These are phyloP conservation scores for Sarocladiaceae sp. DNA, from an alignment of 2,329 filamentous ascomycete species.

Conservation along the genomic window DNA sequence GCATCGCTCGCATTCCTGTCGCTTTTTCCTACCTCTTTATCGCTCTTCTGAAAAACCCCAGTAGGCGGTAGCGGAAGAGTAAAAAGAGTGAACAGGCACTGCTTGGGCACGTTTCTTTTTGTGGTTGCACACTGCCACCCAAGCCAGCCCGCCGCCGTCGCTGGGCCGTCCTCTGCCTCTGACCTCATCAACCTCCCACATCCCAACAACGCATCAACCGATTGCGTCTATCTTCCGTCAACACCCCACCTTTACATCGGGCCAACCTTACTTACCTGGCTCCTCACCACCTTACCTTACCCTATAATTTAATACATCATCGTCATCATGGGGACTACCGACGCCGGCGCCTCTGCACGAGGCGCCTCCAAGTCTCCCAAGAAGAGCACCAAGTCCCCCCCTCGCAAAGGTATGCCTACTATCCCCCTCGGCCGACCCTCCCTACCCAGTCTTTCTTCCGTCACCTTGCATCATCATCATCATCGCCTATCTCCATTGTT, in stretches of 20 bases:
- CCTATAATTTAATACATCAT: slow-evolving; percentile 39
- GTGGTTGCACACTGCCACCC: slow-evolving; percentile 7
- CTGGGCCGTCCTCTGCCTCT: slow-evolving; percentile 10
- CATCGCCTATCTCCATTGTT: slow-evolving; percentile 16
- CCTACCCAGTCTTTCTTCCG: slow-evolving; percentile 12
- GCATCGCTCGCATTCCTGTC: slow-evolving; percentile 6
- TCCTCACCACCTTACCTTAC: slow-evolving; percentile 18
- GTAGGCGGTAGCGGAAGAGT: not conserved
- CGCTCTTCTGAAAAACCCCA: not conserved
- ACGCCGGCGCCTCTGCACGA: slow-evolving; percentile 32
- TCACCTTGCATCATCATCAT: slow-evolving; percentile 20
- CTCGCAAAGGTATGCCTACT: slow-evolving; percentile 37
- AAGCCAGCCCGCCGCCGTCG: not conserved
- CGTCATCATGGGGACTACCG: slow-evolving; percentile 46
- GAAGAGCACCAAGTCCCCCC: slow-evolving; percentile 37
- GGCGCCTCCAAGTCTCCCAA: slow-evolving; percentile 47
- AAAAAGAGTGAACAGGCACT: not conserved
- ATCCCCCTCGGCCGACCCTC: slow-evolving; percentile 10
- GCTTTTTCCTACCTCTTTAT: not conserved
- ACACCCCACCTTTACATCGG: slow-evolving; percentile 18
- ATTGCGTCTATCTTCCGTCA: slow-evolving; percentile 9
- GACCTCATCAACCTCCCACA: slow-evolving; percentile 15
- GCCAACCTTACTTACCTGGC: slow-evolving; percentile 23
- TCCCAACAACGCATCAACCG: slow-evolving; percentile 10
- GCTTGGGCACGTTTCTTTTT: slow-evolving; percentile 3